Conservation (phyloP, 164 flowering plant genomes). For the Protea cynaroides region DNA sequence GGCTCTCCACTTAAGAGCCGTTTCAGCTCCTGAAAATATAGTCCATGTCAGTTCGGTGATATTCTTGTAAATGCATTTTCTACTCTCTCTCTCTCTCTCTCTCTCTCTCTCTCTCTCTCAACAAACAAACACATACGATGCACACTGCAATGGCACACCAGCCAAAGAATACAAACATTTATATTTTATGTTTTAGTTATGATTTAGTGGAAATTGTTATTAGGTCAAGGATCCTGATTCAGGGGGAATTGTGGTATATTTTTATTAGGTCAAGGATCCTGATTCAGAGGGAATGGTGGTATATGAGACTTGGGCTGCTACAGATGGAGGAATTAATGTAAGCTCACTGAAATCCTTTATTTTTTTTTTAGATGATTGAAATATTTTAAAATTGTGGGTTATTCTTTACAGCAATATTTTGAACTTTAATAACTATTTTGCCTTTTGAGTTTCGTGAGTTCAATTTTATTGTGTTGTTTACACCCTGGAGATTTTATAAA, state of each 20-base stretch:
- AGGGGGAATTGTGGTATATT: too few relatives aligned
- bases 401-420: too few relatives aligned
- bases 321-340: slow-evolving; percentile 43
- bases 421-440: too few relatives aligned
- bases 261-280: too few relatives aligned
- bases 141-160: neutral
- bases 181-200: slow-evolving; percentile 1
- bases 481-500: too few relatives aligned
- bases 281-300: slow-evolving; percentile 45
- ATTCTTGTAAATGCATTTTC: neutral
- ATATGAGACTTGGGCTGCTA: slow-evolving; percentile 46
- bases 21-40: neutral
- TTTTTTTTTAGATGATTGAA: too few relatives aligned
- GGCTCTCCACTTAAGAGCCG: too few relatives aligned
- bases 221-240: too few relatives aligned
- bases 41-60: neutral
- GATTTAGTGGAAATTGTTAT: slow-evolving; percentile 13
- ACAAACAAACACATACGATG: too few relatives aligned
- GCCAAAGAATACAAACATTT: neutral
- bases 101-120: too few relatives aligned
- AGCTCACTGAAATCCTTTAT: slow-evolving; percentile 17
- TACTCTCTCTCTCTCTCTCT: too few relatives aligned
- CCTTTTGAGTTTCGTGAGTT: neutral
- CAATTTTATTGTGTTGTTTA: neutral
- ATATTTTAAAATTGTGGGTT: too few relatives aligned